A percentile compares a stretch with the other conserved stretches of the same genome.
phyloP scores from a whole-genome alignment of 2,329 filamentous ascomycete genomes.

The Colletotrichum paranaense region DNA sequence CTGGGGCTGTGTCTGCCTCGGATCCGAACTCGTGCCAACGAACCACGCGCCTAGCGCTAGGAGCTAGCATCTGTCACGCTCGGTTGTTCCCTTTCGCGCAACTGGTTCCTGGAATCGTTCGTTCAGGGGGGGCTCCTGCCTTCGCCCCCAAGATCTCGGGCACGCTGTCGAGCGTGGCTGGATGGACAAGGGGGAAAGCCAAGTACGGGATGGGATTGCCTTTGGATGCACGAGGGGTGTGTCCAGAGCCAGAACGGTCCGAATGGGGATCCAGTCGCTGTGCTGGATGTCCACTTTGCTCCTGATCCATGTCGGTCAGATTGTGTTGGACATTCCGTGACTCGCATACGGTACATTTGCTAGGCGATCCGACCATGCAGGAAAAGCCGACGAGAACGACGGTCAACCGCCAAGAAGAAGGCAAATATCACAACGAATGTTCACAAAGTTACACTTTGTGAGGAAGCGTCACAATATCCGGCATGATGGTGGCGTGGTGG shows the following conservation, averaged over 20 bases:
- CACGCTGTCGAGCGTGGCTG: slow-evolving; percentile 27
- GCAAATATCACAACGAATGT: background rate
- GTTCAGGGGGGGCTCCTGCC: slow-evolving; percentile 26
- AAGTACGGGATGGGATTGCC: background rate
- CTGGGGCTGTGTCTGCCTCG: slow-evolving; percentile 28
- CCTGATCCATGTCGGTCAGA: slow-evolving; percentile 30
- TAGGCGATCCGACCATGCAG: slow-evolving; percentile 29
- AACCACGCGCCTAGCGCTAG: slow-evolving; percentile 25
- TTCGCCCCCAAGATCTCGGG: slow-evolving; percentile 35
- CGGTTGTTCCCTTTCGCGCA: slow-evolving; percentile 30
- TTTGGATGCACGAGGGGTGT: slow-evolving; percentile 13
- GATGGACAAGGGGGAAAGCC: slow-evolving; percentile 10
- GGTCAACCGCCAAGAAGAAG: background rate
- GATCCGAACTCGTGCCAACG: slow-evolving; percentile 33
- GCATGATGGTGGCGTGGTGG: background rate
- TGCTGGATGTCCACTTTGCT: slow-evolving; percentile 10
- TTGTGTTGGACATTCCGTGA: slow-evolving; percentile 26
- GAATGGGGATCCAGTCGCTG: slow-evolving; percentile 9
- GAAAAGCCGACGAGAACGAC: slow-evolving; percentile 14
- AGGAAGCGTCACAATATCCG: background rate
- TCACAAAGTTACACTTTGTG: background rate
- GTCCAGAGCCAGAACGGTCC: slow-evolving; percentile 21
- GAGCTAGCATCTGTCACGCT: slow-evolving; percentile 29
- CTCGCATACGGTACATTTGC: slow-evolving; percentile 30
- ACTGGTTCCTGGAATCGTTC: slow-evolving; percentile 32